Base-by-base conservation (phyloP, 257 asterid species). In the Euphrasia confusa region DNA sequence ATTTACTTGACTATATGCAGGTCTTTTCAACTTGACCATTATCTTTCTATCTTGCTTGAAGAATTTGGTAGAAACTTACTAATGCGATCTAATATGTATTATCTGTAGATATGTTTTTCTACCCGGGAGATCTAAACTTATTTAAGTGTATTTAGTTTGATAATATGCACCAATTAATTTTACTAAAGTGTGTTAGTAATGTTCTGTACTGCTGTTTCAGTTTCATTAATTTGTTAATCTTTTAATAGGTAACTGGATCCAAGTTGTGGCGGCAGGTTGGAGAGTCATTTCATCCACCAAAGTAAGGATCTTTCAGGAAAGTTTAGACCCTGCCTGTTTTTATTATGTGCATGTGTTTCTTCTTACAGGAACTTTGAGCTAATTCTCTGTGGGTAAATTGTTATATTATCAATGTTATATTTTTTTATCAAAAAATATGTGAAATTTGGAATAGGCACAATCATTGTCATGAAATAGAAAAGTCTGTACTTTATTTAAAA, bases 211-310 rank as follows among this genome's bases (percentile, higher is more conserved):
- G 15, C 50, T 13, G 2, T 44, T 12, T 44, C 15, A 64, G n/a
- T 13, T 64, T 67, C 55, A 18, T 68, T 59, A 74, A 10, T 74
- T 64, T 52, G 52, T 65, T 59, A 33, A 58, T 71, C 53, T 64
- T 27, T 47, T 33, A 26, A 59, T 74, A 88, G 98, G 98, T 91
- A 32, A 91, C 92, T 68, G 96, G 96, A 75, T 74, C 85, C 74
- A 91, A 88, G 85, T 75, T 88, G 83, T 91, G 98, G 98, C 71
- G 95, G 78, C 96, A 88, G 81, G 88, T 91, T 28, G 98, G 98
- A 62, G 98, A 91, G 73, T 91, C 95, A 10, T 91, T 88, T 63
- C 87, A 88, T 64, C 98, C 98, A 74, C 95, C 97, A 69, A 86
- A 91, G 98, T 91, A 78, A 76, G 94, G 40, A 27, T 24, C 61